A percentile compares a stretch with the other conserved stretches of the same genome.
Conservation (phyloP, 176 grass and related monocot genomes). For the Oryza glaberrima region DNA sequence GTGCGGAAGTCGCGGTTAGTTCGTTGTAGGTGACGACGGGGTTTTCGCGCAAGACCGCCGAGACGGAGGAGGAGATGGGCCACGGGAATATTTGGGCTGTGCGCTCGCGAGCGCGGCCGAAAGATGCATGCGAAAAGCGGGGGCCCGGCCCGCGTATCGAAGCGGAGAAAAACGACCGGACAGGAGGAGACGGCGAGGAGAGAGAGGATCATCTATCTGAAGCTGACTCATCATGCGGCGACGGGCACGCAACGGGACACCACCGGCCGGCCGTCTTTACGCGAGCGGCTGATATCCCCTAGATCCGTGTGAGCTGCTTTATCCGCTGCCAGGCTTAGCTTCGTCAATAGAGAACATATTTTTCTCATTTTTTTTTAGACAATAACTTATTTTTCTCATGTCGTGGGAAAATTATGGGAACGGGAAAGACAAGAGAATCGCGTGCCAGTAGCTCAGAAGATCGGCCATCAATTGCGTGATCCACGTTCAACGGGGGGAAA, state of each 20-base stretch:
- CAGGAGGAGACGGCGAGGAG: not conserved
- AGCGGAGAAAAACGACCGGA: not conserved
- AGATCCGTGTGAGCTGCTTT: not conserved
- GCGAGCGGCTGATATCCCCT: constrained; percentile 17
- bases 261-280: not conserved
- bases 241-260: constrained; percentile 7
- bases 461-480: not conserved
- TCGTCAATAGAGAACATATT: not conserved
- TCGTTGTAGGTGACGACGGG: not conserved
- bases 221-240: not conserved
- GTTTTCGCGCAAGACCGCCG: not conserved
- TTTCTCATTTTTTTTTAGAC: too few relatives aligned
- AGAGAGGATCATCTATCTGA: not conserved
- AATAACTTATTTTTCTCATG: not conserved
- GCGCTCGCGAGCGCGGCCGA: constrained; percentile 24
- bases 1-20: too few relatives aligned
- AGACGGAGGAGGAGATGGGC: not conserved
- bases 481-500: not conserved
- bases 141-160: constrained; percentile 10
- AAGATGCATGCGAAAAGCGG: constrained; percentile 21
- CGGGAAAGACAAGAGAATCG: not conserved
- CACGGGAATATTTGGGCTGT: not conserved
- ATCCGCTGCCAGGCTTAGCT: not conserved
- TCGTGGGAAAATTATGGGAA: not conserved
- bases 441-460: not conserved